Conservation (phyloP, 495 filamentous ascomycete genomes). For the Podospora comata region DNA sequence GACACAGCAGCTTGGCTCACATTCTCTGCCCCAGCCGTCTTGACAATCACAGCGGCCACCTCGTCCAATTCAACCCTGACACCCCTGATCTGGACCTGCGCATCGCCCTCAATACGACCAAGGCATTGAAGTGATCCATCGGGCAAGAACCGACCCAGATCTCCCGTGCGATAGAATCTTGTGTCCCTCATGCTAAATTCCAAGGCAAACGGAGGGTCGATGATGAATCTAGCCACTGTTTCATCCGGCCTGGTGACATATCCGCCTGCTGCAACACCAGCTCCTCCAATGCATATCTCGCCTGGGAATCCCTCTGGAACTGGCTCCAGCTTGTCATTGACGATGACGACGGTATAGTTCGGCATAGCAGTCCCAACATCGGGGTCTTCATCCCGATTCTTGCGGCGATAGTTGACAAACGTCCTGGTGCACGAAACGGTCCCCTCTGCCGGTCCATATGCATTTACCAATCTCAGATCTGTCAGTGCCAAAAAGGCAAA, state of each 20-base stretch:
- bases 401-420: not conserved
- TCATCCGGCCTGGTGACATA: slow-evolving; percentile 24
- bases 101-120: slow-evolving; percentile 42
- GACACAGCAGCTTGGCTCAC: slow-evolving; percentile 3
- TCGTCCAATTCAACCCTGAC: slow-evolving; percentile 46
- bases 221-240: slow-evolving; percentile 30
- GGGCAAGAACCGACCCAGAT: not conserved
- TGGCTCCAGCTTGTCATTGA: slow-evolving; percentile 38
- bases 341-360: slow-evolving; percentile 37
- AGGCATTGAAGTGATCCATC: slow-evolving; percentile 16
- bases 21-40: not conserved
- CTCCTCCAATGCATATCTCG: slow-evolving; percentile 33
- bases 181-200: not conserved
- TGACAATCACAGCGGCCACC: slow-evolving; percentile 36
- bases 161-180: not conserved
- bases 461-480: slow-evolving; percentile 20
- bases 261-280: slow-evolving; percentile 21
- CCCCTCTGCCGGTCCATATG: slow-evolving; percentile 26
- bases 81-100: slow-evolving; percentile 44
- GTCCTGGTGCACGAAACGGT: not conserved
- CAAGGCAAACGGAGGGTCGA: not conserved
- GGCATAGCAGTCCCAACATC: slow-evolving; percentile 7
- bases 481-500: slow-evolving; percentile 6
- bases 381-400: slow-evolving; percentile 3
- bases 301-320: slow-evolving; percentile 32